phyloP scores from a whole-genome alignment of 1,284 basidiomycete genomes.

The Moesziomyces globuligerus region DNA sequence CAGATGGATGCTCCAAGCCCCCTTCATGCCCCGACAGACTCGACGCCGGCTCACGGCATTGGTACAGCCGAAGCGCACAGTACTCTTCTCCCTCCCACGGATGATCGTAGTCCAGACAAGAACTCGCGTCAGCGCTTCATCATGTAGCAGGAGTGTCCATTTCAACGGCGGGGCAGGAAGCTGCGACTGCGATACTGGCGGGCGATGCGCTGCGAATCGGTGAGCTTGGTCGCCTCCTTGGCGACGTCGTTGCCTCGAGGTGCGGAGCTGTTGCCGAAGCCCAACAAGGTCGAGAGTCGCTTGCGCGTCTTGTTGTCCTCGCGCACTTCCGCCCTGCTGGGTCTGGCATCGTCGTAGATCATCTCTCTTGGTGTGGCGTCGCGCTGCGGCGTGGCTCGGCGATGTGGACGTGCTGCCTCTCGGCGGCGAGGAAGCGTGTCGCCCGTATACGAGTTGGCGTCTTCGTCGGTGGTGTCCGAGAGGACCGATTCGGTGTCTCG shows the following conservation, averaged over 20 bases:
- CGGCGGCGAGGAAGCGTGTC: not conserved
- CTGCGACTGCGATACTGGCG: slow-evolving; percentile 24
- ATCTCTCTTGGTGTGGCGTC: not conserved
- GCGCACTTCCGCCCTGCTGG: not conserved
- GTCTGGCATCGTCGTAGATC: not conserved
- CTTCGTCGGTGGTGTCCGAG: slow-evolving; percentile 44
- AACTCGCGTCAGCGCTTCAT: no score
- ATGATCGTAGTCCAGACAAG: no score
- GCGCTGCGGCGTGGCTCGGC: no score
- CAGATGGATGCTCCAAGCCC: no score
- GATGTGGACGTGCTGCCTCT: no score
- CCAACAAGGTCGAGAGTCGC: slow-evolving; percentile 27
- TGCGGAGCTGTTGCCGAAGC: not conserved
- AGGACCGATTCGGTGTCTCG: slow-evolving; percentile 38
- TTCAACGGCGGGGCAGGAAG: not conserved
- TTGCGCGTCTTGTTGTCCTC: slow-evolving; percentile 1
- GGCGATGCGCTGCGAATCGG: slow-evolving; percentile 26
- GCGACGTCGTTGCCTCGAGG: not conserved
- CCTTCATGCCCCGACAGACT: no score
- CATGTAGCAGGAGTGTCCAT: no score
- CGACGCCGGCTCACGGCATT: no score
- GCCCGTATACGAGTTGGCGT: slow-evolving; percentile 8
- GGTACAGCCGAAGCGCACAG: no score
- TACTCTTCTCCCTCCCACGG: not conserved
- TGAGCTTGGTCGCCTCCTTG: slow-evolving; percentile 2